Evolutionary conservation across 1,139 yeast genomes (phyloP).

Genomic region (Zygosaccharomyces pseudobailii): DNA sequence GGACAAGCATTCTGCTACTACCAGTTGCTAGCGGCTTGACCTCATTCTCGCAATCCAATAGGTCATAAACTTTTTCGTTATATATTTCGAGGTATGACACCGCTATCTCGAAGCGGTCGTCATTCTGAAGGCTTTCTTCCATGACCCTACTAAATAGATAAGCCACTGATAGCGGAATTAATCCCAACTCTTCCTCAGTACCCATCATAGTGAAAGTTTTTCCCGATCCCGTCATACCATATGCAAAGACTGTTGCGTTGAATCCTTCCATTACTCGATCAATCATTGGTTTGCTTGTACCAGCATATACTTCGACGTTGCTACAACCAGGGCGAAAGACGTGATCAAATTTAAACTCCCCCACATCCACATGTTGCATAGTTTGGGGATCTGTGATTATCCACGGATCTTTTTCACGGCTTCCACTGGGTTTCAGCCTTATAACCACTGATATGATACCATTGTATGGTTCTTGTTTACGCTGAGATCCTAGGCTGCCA

Average conservation of each 20-base stretch:
- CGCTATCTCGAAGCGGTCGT: constrained; percentile 42
- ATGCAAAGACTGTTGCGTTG: constrained; percentile 88
- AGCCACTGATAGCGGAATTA: constrained; percentile 68
- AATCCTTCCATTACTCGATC: constrained; percentile 69
- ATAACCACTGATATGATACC: constrained; percentile 38
- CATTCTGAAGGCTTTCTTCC: constrained; percentile 20
- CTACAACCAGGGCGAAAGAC: constrained; percentile 55
- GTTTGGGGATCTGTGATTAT: constrained; percentile 39
- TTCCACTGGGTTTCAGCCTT: constrained; percentile 35
- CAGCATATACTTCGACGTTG: constrained; percentile 58
- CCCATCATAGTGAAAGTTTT: constrained; percentile 83
- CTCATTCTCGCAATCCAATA: constrained; percentile 40
- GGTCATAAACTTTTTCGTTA: constrained; percentile 79
- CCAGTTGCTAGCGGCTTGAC: constrained; percentile 6
- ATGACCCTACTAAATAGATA: constrained; percentile 56
- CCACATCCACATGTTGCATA: constrained; percentile 48
- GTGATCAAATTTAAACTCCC: constrained; percentile 67
- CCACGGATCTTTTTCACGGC: constrained; percentile 36
- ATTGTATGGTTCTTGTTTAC: constrained; percentile 26
- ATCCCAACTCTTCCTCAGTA: constrained; percentile 59
- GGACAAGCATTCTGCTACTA: constrained; percentile 9
- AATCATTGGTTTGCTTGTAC: constrained; percentile 59
- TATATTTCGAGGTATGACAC: constrained; percentile 84
- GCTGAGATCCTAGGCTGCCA: constrained; percentile 3
- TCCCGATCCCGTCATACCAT: constrained; percentile 96